Evolutionary conservation across 1,284 basidiomycete genomes (phyloP).

Genomic region (Ustilago lituana): DNA sequence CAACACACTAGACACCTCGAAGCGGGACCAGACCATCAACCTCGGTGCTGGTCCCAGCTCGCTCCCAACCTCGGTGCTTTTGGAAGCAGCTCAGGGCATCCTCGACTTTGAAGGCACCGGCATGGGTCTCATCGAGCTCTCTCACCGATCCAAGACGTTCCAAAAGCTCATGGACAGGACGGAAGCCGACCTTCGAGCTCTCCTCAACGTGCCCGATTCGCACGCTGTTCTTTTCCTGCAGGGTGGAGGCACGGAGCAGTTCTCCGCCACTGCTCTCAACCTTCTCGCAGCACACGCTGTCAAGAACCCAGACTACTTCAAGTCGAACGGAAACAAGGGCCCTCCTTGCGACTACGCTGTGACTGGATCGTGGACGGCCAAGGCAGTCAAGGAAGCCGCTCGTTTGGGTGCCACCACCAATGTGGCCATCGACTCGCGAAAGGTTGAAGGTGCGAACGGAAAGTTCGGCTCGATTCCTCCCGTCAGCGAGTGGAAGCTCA

Average conservation of each 20-base stretch:
- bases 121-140: slow-evolving; percentile 66
- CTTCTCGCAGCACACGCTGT: slow-evolving; percentile 60
- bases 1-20: slow-evolving; percentile 40
- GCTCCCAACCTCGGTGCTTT: slow-evolving; percentile 62
- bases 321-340: slow-evolving; percentile 37
- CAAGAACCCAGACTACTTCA: slow-evolving; percentile 55
- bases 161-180: slow-evolving; percentile 60
- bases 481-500: slow-evolving; percentile 80
- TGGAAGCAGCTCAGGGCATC: slow-evolving; percentile 62
- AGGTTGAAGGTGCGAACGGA: slow-evolving; percentile 43
- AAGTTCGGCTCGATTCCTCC: slow-evolving; percentile 82
- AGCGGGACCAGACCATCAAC: slow-evolving; percentile 62
- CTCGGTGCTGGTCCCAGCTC: slow-evolving; percentile 65
- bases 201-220: slow-evolving; percentile 58
- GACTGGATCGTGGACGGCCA: slow-evolving; percentile 63
- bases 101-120: slow-evolving; percentile 62
- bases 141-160: slow-evolving; percentile 64
- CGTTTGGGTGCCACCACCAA: slow-evolving; percentile 56
- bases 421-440: slow-evolving; percentile 53
- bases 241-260: slow-evolving; percentile 66
- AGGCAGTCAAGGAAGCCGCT: slow-evolving; percentile 62
- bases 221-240: slow-evolving; percentile 64
- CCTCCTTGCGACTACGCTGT: slow-evolving; percentile 65
- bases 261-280: slow-evolving; percentile 64
- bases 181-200: slow-evolving; percentile 58